Evolutionary conservation across 768 basidiomycete genomes (phyloP).

Genomic region (Lactarius akahatsu): DNA sequence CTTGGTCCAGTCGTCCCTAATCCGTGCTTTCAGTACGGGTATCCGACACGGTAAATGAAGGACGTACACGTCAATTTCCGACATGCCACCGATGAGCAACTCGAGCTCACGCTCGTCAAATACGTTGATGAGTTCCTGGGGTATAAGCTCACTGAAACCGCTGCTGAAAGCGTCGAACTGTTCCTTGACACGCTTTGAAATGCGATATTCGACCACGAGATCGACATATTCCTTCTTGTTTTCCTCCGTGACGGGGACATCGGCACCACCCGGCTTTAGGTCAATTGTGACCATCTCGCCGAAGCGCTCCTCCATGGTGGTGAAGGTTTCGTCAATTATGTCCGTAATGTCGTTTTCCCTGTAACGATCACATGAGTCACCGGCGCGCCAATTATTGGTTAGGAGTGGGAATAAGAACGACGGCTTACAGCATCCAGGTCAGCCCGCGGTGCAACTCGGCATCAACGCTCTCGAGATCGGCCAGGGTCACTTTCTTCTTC

Average conservation of each 20-base stretch:
- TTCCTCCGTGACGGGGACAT: constrained; percentile 87
- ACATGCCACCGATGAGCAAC: constrained; percentile 97
- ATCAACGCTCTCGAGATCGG: constrained; percentile 96
- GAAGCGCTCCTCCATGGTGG: constrained; percentile 95
- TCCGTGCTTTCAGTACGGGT: constrained; percentile 1
- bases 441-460: constrained; percentile 91
- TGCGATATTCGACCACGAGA: constrained; percentile 92
- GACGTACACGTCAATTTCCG: constrained; percentile 97
- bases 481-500: constrained; percentile 93
- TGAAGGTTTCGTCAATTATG: constrained; percentile 96
- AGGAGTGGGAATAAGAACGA: constrained; percentile 3
- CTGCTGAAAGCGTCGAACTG: constrained; percentile 99
- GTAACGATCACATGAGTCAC: constrained; percentile 28
- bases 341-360: constrained; percentile 99
- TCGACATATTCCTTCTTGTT: constrained; percentile 99
- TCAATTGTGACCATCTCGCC: constrained; percentile 98
- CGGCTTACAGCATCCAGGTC: constrained; percentile 95
- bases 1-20: constrained; percentile 96
- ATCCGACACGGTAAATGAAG: neutral
- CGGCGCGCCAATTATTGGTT: constrained; percentile 15
- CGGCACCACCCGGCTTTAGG: constrained; percentile 83
- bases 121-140: constrained; percentile 95
- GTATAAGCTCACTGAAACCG: constrained; percentile 99
- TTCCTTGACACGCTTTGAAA: constrained; percentile 94
- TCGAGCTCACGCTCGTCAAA: constrained; percentile 99